phyloP scores from a whole-genome alignment of 106 monocot species.

The Amphibolis antarctica region DNA sequence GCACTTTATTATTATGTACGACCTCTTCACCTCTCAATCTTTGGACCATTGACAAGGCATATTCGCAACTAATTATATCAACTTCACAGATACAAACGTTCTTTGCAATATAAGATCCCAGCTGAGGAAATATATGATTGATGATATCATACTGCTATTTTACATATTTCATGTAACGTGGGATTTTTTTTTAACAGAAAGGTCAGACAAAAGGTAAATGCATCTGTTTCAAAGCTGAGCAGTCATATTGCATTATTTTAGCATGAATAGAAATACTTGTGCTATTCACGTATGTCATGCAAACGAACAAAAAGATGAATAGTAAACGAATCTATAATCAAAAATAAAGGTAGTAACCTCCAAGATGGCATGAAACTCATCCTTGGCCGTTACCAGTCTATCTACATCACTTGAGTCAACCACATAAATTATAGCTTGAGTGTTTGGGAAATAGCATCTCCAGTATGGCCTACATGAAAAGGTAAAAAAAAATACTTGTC shows the following conservation, averaged over 20 bases:
- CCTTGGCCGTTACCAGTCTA: conserved; percentile 79
- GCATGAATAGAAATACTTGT: too few species aligned
- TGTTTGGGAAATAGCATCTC: conserved; percentile 99
- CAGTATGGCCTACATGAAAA: conserved; percentile 68
- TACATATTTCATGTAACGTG: too few species aligned
- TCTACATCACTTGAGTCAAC: conserved; percentile 98
- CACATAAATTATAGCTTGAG: conserved; percentile 96
- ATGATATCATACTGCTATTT: too few species aligned
- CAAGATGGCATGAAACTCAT: conserved; percentile 97
- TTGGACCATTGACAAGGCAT: neutral
- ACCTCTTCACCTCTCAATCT: too few species aligned
- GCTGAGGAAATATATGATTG: too few species aligned
- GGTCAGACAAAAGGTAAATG: too few species aligned
- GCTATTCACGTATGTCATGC: too few species aligned
- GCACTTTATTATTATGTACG: too few species aligned
- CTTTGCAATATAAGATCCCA: too few species aligned
- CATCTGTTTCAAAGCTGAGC: too few species aligned
- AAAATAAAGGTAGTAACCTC: conserved; percentile 37
- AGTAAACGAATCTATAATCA: neutral
- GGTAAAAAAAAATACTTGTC: neutral
- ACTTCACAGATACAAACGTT: neutral
- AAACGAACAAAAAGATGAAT: neutral
- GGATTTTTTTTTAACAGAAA: too few species aligned
- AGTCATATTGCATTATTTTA: too few species aligned
- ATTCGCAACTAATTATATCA: neutral